phyloP scores from a whole-genome alignment of 2,329 filamentous ascomycete species.

The Volutella citrinella region DNA sequence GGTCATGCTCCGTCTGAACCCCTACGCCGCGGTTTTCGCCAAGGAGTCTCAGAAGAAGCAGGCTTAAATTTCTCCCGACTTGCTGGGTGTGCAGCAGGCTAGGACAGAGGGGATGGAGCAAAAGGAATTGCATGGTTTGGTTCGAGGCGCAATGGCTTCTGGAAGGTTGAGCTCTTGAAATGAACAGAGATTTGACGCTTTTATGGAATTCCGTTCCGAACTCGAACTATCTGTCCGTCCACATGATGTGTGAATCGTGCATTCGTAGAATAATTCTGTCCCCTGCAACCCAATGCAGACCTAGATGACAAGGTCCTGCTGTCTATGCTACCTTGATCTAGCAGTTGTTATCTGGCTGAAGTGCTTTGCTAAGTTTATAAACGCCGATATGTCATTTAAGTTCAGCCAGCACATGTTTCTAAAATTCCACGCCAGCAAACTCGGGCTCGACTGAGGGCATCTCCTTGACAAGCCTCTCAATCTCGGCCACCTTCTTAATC shows the following conservation, averaged over 20 bases:
- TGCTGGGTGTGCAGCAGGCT: conserved; percentile 39
- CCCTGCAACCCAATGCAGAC: too few species aligned
- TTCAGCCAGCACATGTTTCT: too few species aligned
- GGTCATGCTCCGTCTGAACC: conserved; percentile 97
- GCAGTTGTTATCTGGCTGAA: too few species aligned
- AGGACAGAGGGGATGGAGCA: conserved; percentile 19
- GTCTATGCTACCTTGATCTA: too few species aligned
- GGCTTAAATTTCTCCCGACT: conserved; percentile 31
- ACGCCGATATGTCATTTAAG: too few species aligned
- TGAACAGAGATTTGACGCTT: conserved; percentile 33
- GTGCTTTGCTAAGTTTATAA: too few species aligned
- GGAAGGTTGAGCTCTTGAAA: conserved; percentile 33
- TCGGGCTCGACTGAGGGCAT: conserved; percentile 15
- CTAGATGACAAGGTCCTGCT: too few species aligned
- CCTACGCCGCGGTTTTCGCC: conserved; percentile 87
- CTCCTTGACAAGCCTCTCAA: conserved; percentile 59
- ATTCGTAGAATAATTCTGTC: too few species aligned
- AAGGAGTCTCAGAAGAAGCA: conserved; percentile 56
- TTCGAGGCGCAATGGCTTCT: conserved; percentile 38
- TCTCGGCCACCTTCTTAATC: conserved; percentile 62
- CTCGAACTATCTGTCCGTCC: too few species aligned
- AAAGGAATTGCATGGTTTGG: conserved; percentile 32
- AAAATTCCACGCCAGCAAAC: too few species aligned
- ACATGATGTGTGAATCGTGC: too few species aligned
- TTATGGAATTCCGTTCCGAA: conserved; percentile 26